These are phyloP conservation scores for Conoideocrella luteorostrata DNA, from an alignment of 2,329 filamentous ascomycete species.

Conservation along the genomic window DNA sequence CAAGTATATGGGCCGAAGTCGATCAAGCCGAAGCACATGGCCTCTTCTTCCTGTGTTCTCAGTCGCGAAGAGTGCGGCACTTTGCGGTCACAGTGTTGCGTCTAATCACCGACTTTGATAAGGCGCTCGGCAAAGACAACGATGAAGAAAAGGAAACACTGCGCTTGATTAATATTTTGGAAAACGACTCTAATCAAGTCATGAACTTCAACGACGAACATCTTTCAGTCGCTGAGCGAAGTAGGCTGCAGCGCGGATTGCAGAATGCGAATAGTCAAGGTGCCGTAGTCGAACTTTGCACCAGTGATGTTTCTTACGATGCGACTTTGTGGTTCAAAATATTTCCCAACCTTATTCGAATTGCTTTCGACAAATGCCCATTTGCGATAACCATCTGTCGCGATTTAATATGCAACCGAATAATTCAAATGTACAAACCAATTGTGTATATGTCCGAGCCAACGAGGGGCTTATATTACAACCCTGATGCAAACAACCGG, in stretches of 20 bases:
- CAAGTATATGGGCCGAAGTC: slow-evolving; percentile 84
- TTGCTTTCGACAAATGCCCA: slow-evolving; percentile 84
- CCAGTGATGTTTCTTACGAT: slow-evolving; percentile 91
- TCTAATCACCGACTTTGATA: slow-evolving; percentile 89
- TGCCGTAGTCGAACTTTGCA: slow-evolving; percentile 87
- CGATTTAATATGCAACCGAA: slow-evolving; percentile 85
- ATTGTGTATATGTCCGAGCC: slow-evolving; percentile 75
- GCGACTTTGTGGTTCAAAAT: slow-evolving; percentile 96
- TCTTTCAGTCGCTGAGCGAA: slow-evolving; percentile 85
- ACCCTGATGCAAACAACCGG: slow-evolving; percentile 50
- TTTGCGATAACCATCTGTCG: slow-evolving; percentile 86
- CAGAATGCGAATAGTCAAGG: slow-evolving; percentile 77
- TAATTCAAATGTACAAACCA: slow-evolving; percentile 85
- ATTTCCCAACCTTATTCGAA: slow-evolving; percentile 88
- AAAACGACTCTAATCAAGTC: slow-evolving; percentile 80
- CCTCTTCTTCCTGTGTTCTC: slow-evolving; percentile 93
- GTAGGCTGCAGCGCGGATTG: slow-evolving; percentile 83
- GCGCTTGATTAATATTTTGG: slow-evolving; percentile 84
- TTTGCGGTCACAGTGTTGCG: slow-evolving; percentile 90
- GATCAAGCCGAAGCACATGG: slow-evolving; percentile 97
- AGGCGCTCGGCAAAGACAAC: slow-evolving; percentile 66
- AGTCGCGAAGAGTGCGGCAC: slow-evolving; percentile 79
- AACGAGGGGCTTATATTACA: slow-evolving; percentile 57
- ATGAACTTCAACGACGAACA: slow-evolving; percentile 91
- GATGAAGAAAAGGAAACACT: slow-evolving; percentile 54